These are phyloP conservation scores for Xylariaceae sp. DNA, from an alignment of 2,329 filamentous ascomycete species.

Conservation along the genomic window DNA sequence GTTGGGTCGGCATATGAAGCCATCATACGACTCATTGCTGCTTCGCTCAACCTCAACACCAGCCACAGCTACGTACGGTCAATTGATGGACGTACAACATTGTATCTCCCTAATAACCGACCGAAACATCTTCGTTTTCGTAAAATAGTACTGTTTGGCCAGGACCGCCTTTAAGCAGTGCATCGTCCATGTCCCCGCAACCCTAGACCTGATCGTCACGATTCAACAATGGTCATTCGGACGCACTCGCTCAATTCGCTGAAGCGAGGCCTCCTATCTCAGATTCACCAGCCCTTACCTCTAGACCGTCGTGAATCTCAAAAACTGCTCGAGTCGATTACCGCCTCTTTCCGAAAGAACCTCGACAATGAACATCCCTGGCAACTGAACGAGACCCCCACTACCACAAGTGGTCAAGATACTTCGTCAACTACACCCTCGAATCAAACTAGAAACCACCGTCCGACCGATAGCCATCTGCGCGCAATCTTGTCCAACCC, in stretches of 20 bases:
- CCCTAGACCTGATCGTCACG: conserved; percentile 2
- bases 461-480: conserved; percentile 54
- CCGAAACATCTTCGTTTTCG: neutral
- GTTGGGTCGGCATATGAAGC: neutral
- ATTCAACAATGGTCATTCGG: conserved; percentile 32
- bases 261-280: conserved; percentile 44
- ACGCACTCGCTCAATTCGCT: conserved; percentile 43
- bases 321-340: conserved; percentile 58
- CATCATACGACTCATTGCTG: neutral
- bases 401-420: neutral
- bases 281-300: conserved; percentile 56
- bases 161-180: no score
- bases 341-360: conserved; percentile 58
- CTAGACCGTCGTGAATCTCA: conserved; percentile 55
- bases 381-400: conserved; percentile 34
- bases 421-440: conserved; percentile 11
- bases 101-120: neutral
- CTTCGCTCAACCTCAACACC: neutral
- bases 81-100: neutral
- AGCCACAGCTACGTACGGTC: neutral
- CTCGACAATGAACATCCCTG: conserved; percentile 62
- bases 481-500: conserved; percentile 60
- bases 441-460: conserved; percentile 28
- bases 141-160: neutral
- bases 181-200: conserved; percentile 3